Conservation (phyloP, 2,329 filamentous ascomycete species). For the Penicillium sp. region DNA sequence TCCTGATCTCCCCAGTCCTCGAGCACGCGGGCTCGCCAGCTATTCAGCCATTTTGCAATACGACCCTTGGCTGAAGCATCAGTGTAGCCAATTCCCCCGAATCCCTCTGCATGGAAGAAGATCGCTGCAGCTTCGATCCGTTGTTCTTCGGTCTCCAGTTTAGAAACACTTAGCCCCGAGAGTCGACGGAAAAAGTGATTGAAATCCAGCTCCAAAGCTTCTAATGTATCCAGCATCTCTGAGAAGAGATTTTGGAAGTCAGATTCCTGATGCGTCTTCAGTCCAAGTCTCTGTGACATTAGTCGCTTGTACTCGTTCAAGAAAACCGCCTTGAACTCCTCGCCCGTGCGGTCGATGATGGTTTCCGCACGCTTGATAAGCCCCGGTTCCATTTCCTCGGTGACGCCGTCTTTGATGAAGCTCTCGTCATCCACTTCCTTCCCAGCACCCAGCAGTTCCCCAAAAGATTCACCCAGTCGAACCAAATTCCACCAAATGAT, state of each 20-base stretch:
- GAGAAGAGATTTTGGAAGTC: slow-evolving; percentile 84
- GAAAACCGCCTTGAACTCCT: slow-evolving; percentile 88
- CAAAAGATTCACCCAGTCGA: slow-evolving; percentile 82
- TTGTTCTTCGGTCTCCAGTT: slow-evolving; percentile 65
- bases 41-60: slow-evolving; percentile 77
- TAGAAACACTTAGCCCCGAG: slow-evolving; percentile 60
- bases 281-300: slow-evolving; percentile 77
- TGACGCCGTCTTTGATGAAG: slow-evolving; percentile 73
- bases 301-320: slow-evolving; percentile 83
- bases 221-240: slow-evolving; percentile 77
- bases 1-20: slow-evolving; percentile 75
- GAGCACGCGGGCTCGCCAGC: slow-evolving; percentile 69
- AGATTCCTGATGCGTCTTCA: slow-evolving; percentile 65
- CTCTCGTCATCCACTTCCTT: slow-evolving; percentile 66
- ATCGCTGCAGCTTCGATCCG: slow-evolving; percentile 64
- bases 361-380: slow-evolving; percentile 78
- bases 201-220: slow-evolving; percentile 84
- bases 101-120: slow-evolving; percentile 80
- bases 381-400: slow-evolving; percentile 65
- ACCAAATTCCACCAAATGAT: slow-evolving; percentile 99
- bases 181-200: slow-evolving; percentile 89
- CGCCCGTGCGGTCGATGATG: slow-evolving; percentile 75
- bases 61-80: slow-evolving; percentile 66
- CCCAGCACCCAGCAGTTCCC: slow-evolving; percentile 82
- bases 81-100: slow-evolving; percentile 57